phyloP scores from a whole-genome alignment of 2,329 filamentous ascomycete genomes.

The Metarhizium anisopliae region DNA sequence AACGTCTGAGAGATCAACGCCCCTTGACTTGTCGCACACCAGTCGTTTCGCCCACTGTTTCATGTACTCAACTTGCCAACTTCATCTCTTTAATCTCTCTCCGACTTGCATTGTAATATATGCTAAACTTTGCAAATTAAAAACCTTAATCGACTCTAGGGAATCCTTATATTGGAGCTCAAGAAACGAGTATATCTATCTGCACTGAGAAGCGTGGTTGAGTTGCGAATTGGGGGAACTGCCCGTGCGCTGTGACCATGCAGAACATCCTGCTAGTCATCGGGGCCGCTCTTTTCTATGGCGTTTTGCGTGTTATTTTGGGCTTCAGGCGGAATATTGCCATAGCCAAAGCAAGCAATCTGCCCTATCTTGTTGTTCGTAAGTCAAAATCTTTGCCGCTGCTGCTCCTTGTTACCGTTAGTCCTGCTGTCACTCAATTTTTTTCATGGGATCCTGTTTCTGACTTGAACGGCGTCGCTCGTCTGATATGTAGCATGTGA shows the following conservation, averaged over 20 bases:
- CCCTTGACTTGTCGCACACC: background rate
- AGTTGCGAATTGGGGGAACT: background rate
- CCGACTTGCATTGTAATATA: background rate
- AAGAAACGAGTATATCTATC: background rate
- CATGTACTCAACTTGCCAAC: background rate
- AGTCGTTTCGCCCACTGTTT: constrained; percentile 1
- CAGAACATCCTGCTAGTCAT: constrained; percentile 26
- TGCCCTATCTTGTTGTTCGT: constrained; percentile 47
- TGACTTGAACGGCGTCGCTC: background rate
- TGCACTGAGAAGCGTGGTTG: background rate
- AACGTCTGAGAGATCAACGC: background rate
- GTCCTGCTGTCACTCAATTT: background rate
- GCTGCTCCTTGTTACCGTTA: background rate
- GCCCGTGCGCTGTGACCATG: constrained; percentile 10
- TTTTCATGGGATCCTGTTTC: background rate
- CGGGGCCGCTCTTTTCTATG: constrained; percentile 24
- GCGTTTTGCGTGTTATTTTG: constrained; percentile 19
- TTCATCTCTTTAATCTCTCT: background rate
- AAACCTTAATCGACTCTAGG: too few species aligned
- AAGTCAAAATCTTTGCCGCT: constrained; percentile 18
- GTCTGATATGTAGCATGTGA: constrained; percentile 1
- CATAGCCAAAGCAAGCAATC: constrained; percentile 39
- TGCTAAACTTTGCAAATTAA: background rate
- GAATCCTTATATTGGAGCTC: too few species aligned
- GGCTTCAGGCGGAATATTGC: constrained; percentile 36